Conservation (phyloP, 257 asterid genomes). For the Lavandula angustifolia region DNA sequence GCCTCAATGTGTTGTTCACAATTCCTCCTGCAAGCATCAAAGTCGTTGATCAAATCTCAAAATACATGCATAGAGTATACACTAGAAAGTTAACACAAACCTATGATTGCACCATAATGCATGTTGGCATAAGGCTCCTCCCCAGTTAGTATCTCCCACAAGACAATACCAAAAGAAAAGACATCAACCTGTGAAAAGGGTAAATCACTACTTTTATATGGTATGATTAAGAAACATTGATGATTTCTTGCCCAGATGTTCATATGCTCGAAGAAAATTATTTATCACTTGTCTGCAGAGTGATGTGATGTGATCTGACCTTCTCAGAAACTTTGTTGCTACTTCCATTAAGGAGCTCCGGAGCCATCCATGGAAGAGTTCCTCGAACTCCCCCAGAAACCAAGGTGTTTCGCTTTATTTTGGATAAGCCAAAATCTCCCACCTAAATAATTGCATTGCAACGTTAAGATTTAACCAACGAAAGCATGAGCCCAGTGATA, state of each 20-base stretch:
- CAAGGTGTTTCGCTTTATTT: slow-evolving; percentile 82
- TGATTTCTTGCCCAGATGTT: too few relatives aligned
- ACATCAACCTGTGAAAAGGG: slow-evolving; percentile 70
- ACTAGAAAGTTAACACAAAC: slow-evolving; percentile 16
- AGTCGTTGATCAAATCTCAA: too few relatives aligned
- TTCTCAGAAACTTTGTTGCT: slow-evolving; percentile 88
- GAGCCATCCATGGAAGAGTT: slow-evolving; percentile 98
- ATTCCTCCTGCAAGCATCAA: slow-evolving; percentile 67
- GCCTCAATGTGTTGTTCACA: slow-evolving; percentile 87
- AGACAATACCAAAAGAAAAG: slow-evolving; percentile 87
- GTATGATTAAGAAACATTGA: too few relatives aligned
- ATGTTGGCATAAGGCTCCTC: slow-evolving; percentile 96
- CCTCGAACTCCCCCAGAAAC: slow-evolving; percentile 98
- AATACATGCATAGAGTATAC: background rate
- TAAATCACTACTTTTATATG: slow-evolving; percentile 19
- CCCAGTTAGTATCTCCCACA: slow-evolving; percentile 99
- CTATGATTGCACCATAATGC: slow-evolving; percentile 97
- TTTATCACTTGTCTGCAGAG: background rate
- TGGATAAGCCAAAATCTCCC: slow-evolving; percentile 95
- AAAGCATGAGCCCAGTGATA: slow-evolving; percentile 1
- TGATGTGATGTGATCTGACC: slow-evolving; percentile 44
- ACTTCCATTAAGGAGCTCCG: slow-evolving; percentile 82
- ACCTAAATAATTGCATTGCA: slow-evolving; percentile 52
- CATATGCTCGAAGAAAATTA: background rate
- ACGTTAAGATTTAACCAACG: slow-evolving; percentile 28